Evolutionary conservation across 2,329 filamentous ascomycete genomes (phyloP).

Genomic region (Dryadomyces quercus-mongolicae): DNA sequence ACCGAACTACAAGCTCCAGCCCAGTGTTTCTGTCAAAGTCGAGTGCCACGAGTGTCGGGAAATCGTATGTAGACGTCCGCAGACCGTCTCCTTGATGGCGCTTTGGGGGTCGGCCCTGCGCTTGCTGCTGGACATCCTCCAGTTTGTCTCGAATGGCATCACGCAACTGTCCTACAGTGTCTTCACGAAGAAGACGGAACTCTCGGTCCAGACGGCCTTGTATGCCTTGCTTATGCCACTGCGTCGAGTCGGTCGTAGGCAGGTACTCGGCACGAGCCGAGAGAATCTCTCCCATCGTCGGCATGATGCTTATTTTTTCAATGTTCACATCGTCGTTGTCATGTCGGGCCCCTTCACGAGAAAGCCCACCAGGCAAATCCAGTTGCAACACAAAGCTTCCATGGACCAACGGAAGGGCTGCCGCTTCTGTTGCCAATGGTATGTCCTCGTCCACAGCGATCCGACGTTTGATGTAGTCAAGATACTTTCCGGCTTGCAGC

Average conservation of each 20-base stretch:
- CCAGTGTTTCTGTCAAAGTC: slow-evolving; percentile 26
- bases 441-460: neutral
- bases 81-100: slow-evolving; percentile 12
- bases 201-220: slow-evolving; percentile 53
- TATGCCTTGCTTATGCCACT: slow-evolving; percentile 25
- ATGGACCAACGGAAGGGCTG: neutral
- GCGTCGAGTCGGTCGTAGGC: slow-evolving; percentile 23
- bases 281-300: slow-evolving; percentile 45
- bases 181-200: slow-evolving; percentile 58
- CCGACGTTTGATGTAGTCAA: neutral
- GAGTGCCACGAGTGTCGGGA: slow-evolving; percentile 17
- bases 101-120: slow-evolving; percentile 28
- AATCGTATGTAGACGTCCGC: slow-evolving; percentile 25
- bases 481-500: neutral
- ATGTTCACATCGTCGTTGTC: slow-evolving; percentile 60
- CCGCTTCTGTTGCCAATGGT: neutral
- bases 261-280: slow-evolving; percentile 25
- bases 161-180: slow-evolving; percentile 55
- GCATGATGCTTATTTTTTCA: slow-evolving; percentile 48
- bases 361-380: slow-evolving; percentile 6
- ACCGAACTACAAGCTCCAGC: slow-evolving; percentile 30
- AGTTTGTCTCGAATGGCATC: slow-evolving; percentile 23
- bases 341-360: slow-evolving; percentile 46
- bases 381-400: neutral
- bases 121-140: slow-evolving; percentile 29